Conservation (phyloP, 2,329 filamentous ascomycete species). For the Chrysosphaeria jannelii region DNA sequence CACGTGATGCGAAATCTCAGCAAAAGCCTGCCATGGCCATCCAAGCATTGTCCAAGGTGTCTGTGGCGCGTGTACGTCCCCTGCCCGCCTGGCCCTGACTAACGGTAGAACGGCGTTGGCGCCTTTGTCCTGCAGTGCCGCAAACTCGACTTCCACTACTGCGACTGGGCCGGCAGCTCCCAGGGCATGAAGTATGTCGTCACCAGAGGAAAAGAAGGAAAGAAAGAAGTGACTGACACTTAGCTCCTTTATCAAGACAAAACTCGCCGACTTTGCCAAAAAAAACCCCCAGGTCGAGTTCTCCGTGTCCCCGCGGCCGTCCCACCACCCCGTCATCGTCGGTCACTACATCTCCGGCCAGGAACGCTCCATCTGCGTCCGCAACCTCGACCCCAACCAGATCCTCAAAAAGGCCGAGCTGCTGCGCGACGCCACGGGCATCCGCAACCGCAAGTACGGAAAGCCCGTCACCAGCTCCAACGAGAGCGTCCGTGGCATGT, state of each 20-base stretch:
- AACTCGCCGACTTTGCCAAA: slow-evolving; percentile 48
- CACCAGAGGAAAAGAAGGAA: not conserved
- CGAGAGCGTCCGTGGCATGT: slow-evolving; percentile 36
- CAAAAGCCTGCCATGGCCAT: slow-evolving; percentile 5
- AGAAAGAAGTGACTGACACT: not conserved
- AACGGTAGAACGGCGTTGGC: slow-evolving; percentile 62
- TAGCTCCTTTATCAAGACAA: slow-evolving; percentile 54
- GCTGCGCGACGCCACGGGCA: slow-evolving; percentile 42
- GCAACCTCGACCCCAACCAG: slow-evolving; percentile 54
- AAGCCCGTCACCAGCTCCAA: slow-evolving; percentile 35
- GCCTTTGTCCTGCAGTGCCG: slow-evolving; percentile 96
- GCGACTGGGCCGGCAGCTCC: slow-evolving; percentile 83
- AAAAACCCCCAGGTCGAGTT: slow-evolving; percentile 75
- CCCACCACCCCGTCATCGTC: slow-evolving; percentile 63
- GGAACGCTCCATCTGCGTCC: slow-evolving; percentile 62
- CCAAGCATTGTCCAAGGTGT: slow-evolving; percentile 5
- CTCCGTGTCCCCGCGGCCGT: slow-evolving; percentile 65
- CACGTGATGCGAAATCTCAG: not conserved
- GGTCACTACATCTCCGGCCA: slow-evolving; percentile 83
- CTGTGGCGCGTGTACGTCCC: slow-evolving; percentile 4
- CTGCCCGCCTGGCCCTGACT: not conserved
- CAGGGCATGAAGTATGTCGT: slow-evolving; percentile 61
- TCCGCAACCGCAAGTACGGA: slow-evolving; percentile 33
- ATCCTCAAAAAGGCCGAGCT: slow-evolving; percentile 53
- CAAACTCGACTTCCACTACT: slow-evolving; percentile 86